Base-by-base conservation (phyloP, 1,139 yeast genomes). In the Fermentozyma sake region DNA sequence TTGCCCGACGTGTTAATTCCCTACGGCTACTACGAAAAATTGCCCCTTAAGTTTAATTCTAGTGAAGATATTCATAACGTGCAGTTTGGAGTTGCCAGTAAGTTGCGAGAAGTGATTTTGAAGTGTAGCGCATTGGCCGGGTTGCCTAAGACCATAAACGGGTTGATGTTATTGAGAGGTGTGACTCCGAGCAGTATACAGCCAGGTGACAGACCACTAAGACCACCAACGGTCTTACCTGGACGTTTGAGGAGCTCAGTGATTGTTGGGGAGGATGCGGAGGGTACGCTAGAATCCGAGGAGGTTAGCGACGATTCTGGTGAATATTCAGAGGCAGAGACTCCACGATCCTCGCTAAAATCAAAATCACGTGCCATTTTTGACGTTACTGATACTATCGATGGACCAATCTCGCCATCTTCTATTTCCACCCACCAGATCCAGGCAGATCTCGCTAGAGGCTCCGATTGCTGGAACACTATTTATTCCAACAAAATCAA, bases 41-140 rank as follows among this genome's bases (percentile, higher is more conserved):
- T 67, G 20, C 72, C 72, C 9, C 51, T 66, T 14, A 64, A 63
- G 39, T 64, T 47, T 38, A 39, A 52, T 14, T 45, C 46, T 28
- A 34, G 33, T n/a, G 59, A 54, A 15, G 71, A 67, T 32, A 63
- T 66, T 25, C 55, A 46, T 28, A 58, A 55, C 9, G 49, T 54
- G 17, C 73, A 67, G 38, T 38, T 42, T 12, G 38, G 42, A 19
- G 52, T 79, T 7, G 77, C 89, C 0, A 61, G 68, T 23, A 72
- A 80, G 44, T 61, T 82, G 33, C 61, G 95, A 33, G 96, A 87
- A 46, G 79, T 87, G 7, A 58, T 87, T 5, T 58, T 87, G 46
- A 87, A 87, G 50, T 68, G 85, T 6, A 69, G 82, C 2, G 94
- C 95, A 0, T 59, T 87, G 27, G 75, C 79, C 10, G 96, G 96